These are phyloP conservation scores for Skeletonema tropicum DNA, from an alignment of 108 stramenopile species.

Conservation along the genomic window DNA sequence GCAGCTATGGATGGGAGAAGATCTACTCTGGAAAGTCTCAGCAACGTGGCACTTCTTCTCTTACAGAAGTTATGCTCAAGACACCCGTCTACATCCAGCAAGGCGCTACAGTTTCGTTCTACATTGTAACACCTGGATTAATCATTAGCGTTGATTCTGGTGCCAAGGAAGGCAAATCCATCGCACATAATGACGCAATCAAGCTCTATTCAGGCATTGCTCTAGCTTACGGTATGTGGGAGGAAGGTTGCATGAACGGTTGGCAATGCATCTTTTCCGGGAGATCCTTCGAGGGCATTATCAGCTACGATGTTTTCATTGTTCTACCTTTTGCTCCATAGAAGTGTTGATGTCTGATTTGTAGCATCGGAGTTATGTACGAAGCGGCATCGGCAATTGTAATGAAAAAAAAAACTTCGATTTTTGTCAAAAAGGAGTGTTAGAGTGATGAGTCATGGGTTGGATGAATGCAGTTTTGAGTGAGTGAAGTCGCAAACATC, in stretches of 20 bases:
- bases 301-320: background rate
- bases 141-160: background rate
- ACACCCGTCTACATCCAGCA: background rate
- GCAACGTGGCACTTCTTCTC: background rate
- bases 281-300: background rate
- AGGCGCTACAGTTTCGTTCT: background rate
- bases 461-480: too few species aligned
- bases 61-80: background rate
- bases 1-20: background rate
- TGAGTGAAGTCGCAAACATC: too few species aligned
- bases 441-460: too few species aligned
- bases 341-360: too few species aligned
- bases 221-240: background rate
- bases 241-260: background rate
- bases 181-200: background rate
- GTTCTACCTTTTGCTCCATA: too few species aligned
- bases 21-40: background rate
- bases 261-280: background rate
- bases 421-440: background rate
- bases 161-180: background rate
- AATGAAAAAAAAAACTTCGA: background rate
- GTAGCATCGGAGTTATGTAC: background rate
- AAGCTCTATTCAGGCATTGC: background rate
- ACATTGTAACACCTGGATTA: background rate
- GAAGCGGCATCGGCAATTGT: background rate